Percentiles rank a stretch among this genome's conserved stretches.
Evolutionary conservation across 352 stramenopile species (phyloP).

Genomic region (Phytophthora sp.): DNA sequence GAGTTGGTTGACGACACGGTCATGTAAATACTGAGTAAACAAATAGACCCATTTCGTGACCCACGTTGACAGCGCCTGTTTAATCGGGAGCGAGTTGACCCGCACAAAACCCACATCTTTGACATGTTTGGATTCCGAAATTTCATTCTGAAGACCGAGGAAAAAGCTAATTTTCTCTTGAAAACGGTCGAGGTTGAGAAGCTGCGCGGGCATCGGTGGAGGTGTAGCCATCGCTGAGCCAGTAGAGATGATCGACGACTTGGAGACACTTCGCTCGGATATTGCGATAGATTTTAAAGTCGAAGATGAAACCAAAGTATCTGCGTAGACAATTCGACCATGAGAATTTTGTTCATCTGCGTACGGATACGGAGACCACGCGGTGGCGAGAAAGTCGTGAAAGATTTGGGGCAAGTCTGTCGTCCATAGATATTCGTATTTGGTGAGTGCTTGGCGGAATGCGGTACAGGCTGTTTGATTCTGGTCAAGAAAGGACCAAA

Average conservation of each 20-base stretch:
- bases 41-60: slow-evolving; percentile 96
- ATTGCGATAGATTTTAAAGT: slow-evolving; percentile 10
- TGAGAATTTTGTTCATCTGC: slow-evolving; percentile 24
- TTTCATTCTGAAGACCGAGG: slow-evolving; percentile 87
- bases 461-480: slow-evolving; percentile 73
- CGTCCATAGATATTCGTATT: slow-evolving; percentile 94
- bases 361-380: slow-evolving; percentile 60
- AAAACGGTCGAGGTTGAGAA: slow-evolving; percentile 85
- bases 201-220: slow-evolving; percentile 67
- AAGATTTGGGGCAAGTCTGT: slow-evolving; percentile 92
- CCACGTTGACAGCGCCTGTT: slow-evolving; percentile 94
- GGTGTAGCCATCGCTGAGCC: slow-evolving; percentile 38
- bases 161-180: slow-evolving; percentile 93
- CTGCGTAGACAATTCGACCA: slow-evolving; percentile 31
- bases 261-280: slow-evolving; percentile 11
- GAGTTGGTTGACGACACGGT: slow-evolving; percentile 87
- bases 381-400: slow-evolving; percentile 72
- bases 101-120: slow-evolving; percentile 92
- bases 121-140: slow-evolving; percentile 85
- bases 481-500: slow-evolving; percentile 81
- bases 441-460: slow-evolving; percentile 76
- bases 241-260: slow-evolving; percentile 17
- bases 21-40: slow-evolving; percentile 93
- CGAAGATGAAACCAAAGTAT: slow-evolving; percentile 33
- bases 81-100: slow-evolving; percentile 94